Percentiles rank a stretch among this genome's conserved stretches.
These are phyloP conservation scores for Pseudisothecium myosuroides DNA, from an alignment of 225 moss, liverwort and hornwort genomes.

Conservation along the genomic window DNA sequence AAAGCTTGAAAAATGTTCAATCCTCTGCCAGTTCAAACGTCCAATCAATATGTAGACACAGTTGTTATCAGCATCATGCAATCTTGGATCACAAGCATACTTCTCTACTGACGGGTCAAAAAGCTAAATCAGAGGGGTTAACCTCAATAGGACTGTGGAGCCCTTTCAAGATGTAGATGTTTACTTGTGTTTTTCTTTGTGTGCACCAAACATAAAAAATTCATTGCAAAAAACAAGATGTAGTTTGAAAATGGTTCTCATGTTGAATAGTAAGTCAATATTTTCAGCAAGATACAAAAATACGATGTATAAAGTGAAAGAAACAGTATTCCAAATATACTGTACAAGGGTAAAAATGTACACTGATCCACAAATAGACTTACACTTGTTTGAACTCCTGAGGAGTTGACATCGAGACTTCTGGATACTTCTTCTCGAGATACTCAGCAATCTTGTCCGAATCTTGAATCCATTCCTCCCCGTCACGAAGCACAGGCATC, in stretches of 20 bases:
- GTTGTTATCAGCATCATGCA: neutral
- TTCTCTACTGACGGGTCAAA: neutral
- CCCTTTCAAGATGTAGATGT: neutral
- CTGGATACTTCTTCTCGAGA: constrained; percentile 68
- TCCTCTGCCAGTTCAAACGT: constrained; percentile 30
- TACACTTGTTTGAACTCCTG: constrained; percentile 58
- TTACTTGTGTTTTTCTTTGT: neutral
- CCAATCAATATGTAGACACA: neutral
- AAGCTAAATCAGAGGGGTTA: neutral
- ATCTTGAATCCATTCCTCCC: constrained; percentile 79
- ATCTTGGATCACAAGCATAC: neutral
- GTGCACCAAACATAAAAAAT: neutral
- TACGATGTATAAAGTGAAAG: neutral
- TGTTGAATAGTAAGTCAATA: too few relatives aligned
- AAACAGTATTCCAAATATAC: neutral
- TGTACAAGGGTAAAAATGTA: neutral
- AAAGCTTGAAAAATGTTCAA: constrained; percentile 52
- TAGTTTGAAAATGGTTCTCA: neutral
- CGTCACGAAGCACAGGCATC: constrained; percentile 81
- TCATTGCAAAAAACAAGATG: neutral
- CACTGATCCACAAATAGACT: neutral
- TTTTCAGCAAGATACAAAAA: neutral
- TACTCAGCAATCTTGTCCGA: constrained; percentile 76
- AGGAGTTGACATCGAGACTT: constrained; percentile 50
- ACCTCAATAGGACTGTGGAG: neutral